A percentile compares a stretch with the other conserved stretches of the same genome.
These are phyloP conservation scores for Kwoniella pini DNA, from an alignment of 768 basidiomycete species.

Conservation along the genomic window DNA sequence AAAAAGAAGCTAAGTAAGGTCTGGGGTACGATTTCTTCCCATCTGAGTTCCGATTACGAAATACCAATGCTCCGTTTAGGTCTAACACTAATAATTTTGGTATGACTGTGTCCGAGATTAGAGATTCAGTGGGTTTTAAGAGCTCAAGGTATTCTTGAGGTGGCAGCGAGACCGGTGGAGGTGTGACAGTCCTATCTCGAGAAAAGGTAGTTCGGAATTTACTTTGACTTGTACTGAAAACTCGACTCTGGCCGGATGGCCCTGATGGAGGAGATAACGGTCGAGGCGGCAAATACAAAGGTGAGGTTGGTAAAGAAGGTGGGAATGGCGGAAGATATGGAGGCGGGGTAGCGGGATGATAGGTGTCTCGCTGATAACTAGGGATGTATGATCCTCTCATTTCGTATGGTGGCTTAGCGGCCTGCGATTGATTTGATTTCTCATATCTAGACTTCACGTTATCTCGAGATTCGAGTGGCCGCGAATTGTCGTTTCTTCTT, in stretches of 20 bases:
- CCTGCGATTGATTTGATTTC: too few relatives aligned
- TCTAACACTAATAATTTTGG: constrained; percentile 51
- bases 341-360: background rate
- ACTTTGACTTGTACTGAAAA: background rate
- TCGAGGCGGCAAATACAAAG: background rate
- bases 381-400: background rate
- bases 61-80: constrained; percentile 51
- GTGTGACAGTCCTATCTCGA: constrained; percentile 9
- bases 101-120: background rate
- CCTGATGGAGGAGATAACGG: background rate
- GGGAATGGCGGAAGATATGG: background rate
- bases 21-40: constrained; percentile 29
- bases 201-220: background rate
- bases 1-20: constrained; percentile 47
- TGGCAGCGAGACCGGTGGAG: constrained; percentile 10
- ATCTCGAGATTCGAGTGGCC: too few relatives aligned
- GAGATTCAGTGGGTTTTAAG: background rate
- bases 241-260: background rate
- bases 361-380: background rate
- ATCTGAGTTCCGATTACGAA: constrained; percentile 23
- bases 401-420: too few relatives aligned
- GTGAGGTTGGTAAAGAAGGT: background rate
- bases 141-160: constrained; percentile 17
- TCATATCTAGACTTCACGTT: too few relatives aligned
- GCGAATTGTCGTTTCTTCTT: too few relatives aligned